Evolutionary conservation across 2,329 filamentous ascomycete genomes (phyloP).

Genomic region (Penicillium sp.): DNA sequence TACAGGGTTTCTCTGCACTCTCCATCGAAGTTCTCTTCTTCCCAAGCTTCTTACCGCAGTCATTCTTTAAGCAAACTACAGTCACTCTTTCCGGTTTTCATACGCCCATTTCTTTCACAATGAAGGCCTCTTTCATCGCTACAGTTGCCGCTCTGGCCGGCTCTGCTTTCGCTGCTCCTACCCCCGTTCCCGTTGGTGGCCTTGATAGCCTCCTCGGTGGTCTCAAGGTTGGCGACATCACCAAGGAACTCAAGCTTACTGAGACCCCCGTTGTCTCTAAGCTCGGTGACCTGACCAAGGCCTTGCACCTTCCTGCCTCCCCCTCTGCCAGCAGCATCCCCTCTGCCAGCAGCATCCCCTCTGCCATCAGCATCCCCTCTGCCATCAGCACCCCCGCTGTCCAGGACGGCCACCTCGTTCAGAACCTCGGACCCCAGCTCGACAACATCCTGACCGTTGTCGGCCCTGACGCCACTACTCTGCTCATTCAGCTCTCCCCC

Average conservation of each 20-base stretch:
- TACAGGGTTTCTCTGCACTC: background rate
- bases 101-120: conserved; percentile 17
- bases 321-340: conserved; percentile 11
- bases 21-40: background rate
- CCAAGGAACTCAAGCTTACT: conserved; percentile 17
- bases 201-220: conserved; percentile 12
- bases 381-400: conserved; percentile 10
- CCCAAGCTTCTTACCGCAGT: conserved; percentile 11
- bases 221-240: conserved; percentile 22
- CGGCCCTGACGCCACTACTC: conserved; percentile 26
- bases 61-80: conserved; percentile 19
- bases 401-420: conserved; percentile 29
- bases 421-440: conserved; percentile 31
- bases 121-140: conserved; percentile 28
- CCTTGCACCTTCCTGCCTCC: conserved; percentile 13
- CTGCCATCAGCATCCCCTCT: too few relatives aligned
- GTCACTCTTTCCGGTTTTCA: conserved; percentile 9
- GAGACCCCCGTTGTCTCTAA: conserved; percentile 18
- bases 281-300: conserved; percentile 19
- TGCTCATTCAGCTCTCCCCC: conserved; percentile 33
- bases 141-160: conserved; percentile 21
- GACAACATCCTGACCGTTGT: conserved; percentile 32
- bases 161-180: conserved; percentile 10
- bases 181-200: background rate
- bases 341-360: conserved; percentile 6